phyloP scores from a whole-genome alignment of 768 basidiomycete genomes.

The Leccinum sublutescens region DNA sequence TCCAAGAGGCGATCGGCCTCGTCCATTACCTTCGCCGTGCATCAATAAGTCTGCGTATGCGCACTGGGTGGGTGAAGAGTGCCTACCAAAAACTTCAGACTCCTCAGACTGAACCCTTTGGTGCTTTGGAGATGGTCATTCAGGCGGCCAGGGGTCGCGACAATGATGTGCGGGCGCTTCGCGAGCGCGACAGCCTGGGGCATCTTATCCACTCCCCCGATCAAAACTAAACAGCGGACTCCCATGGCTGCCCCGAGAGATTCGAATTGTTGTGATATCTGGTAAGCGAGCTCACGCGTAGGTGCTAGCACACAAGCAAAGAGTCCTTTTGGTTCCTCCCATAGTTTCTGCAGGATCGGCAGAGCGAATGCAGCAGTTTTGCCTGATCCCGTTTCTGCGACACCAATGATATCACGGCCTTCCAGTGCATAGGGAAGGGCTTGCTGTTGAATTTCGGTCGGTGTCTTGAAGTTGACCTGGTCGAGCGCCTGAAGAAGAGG shows the following conservation, averaged over 20 bases:
- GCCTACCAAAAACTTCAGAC: slow-evolving; percentile 83
- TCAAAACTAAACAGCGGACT: slow-evolving; percentile 84
- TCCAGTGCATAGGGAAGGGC: slow-evolving; percentile 84
- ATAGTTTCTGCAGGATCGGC: slow-evolving; percentile 93
- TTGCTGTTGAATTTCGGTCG: slow-evolving; percentile 89
- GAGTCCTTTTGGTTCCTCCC: slow-evolving; percentile 91
- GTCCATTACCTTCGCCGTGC: slow-evolving; percentile 74
- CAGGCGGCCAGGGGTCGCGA: slow-evolving; percentile 92
- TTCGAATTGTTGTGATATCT: slow-evolving; percentile 97
- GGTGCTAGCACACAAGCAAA: slow-evolving; percentile 95
- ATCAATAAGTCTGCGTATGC: background rate
- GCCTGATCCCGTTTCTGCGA: slow-evolving; percentile 97
- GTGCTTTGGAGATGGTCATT: slow-evolving; percentile 95
- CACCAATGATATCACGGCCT: slow-evolving; percentile 95
- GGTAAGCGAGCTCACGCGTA: slow-evolving; percentile 96
- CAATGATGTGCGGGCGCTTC: slow-evolving; percentile 91
- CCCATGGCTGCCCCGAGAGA: slow-evolving; percentile 90
- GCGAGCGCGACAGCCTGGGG: slow-evolving; percentile 88
- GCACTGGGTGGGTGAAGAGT: background rate
- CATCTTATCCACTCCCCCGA: slow-evolving; percentile 95
- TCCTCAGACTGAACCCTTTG: slow-evolving; percentile 89
- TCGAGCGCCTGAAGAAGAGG: slow-evolving; percentile 85
- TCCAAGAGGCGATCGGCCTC: slow-evolving; percentile 95
- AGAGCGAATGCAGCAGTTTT: slow-evolving; percentile 98
- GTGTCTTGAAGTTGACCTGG: slow-evolving; percentile 76